These are phyloP conservation scores for Kodamaea fungicola DNA, from an alignment of 1,139 yeast genomes.

Conservation along the genomic window DNA sequence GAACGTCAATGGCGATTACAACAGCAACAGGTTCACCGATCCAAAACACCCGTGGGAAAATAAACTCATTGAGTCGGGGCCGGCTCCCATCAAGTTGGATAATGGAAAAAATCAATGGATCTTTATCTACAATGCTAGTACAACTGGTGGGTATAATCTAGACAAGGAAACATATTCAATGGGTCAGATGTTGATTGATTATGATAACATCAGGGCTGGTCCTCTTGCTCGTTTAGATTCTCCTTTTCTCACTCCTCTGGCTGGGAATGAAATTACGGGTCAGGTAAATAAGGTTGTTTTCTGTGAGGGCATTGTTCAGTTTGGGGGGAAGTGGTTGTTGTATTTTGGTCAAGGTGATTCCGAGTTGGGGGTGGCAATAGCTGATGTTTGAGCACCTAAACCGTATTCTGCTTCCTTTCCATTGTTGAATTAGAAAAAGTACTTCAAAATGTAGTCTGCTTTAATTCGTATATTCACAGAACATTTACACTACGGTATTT, in stretches of 20 bases:
- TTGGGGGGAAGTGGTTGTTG: constrained; percentile 40
- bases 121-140: constrained; percentile 40
- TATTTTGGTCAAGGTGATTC: constrained; percentile 46
- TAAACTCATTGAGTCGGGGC: constrained; percentile 42
- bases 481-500: too few species aligned
- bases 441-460: too few species aligned
- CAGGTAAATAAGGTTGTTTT: constrained; percentile 45
- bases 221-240: constrained; percentile 39
- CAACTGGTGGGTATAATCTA: constrained; percentile 33
- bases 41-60: constrained; percentile 33
- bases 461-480: too few species aligned
- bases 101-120: constrained; percentile 33
- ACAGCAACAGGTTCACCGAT: constrained; percentile 24
- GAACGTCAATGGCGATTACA: constrained; percentile 23
- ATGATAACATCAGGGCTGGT: constrained; percentile 32
- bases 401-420: too few species aligned
- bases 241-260: constrained; percentile 37
- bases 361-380: constrained; percentile 45
- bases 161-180: constrained; percentile 33
- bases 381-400: too few species aligned
- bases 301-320: constrained; percentile 45
- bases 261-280: constrained; percentile 36
- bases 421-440: too few species aligned
- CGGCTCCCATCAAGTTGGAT: constrained; percentile 39
- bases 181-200: constrained; percentile 43